Base-by-base conservation (phyloP, 176 grass and related monocot genomes). In the Oryza punctata region DNA sequence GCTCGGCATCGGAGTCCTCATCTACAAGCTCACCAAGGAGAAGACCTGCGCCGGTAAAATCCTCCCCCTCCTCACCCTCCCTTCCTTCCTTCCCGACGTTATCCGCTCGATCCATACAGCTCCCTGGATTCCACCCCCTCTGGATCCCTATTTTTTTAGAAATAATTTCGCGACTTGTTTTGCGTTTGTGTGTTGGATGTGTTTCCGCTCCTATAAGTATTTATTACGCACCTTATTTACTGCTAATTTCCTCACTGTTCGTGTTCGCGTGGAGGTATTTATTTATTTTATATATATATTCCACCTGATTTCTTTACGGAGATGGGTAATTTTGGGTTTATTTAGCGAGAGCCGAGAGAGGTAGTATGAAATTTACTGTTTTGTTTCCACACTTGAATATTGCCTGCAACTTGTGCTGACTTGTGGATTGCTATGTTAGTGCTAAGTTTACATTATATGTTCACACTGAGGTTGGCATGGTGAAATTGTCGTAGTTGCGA, bases 1-100 rank as follows among this genome's bases (percentile, higher is more conserved):
- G 4, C 30, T 96, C 54, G 91, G 96, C 35, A 90, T 99, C 84
- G 87, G 26, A 33, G 89, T 99, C 69, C 91, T 99, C 67, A 87
- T 99, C 78, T 96, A 99, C 81, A 99, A 99, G 87, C 91, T 99
- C 75, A 99, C 89, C 63, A 99, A 99, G 85, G 96, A 99, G 85
- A 96, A 83, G 87, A 99, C 96, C 28, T 99, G 96, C 84, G 91
- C 93, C n/a, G 96, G 96, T 99, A 38, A 38, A 38, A 38, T n/a
- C n/a, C n/a, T n/a, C n/a, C n/a, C n/a, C n/a, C 7, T 63, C 65
- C 27, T 7, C 0, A 1, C 19, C 6, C 0, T 26, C 11, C 3
- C 14, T 5, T 19, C 25, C 12, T 2, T 23, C 10, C 8, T 27
- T 25, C 25, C 40, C 65, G 4, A 45, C 78, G 59, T 52, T 24